Conservation (phyloP, 2,329 filamentous ascomycete species). For the Fusarium staphyleae region DNA sequence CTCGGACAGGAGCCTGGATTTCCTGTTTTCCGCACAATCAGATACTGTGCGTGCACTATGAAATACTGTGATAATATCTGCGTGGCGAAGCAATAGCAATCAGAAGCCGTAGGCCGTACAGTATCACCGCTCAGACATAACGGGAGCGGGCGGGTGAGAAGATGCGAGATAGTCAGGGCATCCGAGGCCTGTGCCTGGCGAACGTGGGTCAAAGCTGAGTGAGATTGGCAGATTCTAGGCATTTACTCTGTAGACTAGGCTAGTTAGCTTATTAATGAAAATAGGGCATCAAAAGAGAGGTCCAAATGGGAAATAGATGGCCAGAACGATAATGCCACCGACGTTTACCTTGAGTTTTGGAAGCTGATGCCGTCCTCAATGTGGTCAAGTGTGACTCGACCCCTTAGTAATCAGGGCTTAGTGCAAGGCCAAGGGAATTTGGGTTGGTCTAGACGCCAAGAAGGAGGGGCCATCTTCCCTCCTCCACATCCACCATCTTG, state of each 20-base stretch:
- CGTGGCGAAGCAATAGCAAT: conserved; percentile 2
- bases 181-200: not conserved
- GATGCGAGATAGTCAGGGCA: conserved; percentile 1
- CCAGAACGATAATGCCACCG: not conserved
- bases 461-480: not conserved
- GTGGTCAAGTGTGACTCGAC: not conserved
- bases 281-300: no score
- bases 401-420: not conserved
- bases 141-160: not conserved
- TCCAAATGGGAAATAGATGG: not conserved
- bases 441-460: not conserved
- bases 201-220: not conserved
- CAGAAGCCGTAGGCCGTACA: not conserved
- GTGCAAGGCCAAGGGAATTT: not conserved
- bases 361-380: not conserved
- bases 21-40: not conserved
- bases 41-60: not conserved
- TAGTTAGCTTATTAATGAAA: not conserved
- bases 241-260: not conserved
- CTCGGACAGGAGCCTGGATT: not conserved
- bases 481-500: not conserved
- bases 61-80: not conserved
- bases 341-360: not conserved
- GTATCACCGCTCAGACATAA: not conserved
- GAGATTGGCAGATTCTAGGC: not conserved